phyloP scores from a whole-genome alignment of 2,329 filamentous ascomycete species.

The Juglanconis juglandina region DNA sequence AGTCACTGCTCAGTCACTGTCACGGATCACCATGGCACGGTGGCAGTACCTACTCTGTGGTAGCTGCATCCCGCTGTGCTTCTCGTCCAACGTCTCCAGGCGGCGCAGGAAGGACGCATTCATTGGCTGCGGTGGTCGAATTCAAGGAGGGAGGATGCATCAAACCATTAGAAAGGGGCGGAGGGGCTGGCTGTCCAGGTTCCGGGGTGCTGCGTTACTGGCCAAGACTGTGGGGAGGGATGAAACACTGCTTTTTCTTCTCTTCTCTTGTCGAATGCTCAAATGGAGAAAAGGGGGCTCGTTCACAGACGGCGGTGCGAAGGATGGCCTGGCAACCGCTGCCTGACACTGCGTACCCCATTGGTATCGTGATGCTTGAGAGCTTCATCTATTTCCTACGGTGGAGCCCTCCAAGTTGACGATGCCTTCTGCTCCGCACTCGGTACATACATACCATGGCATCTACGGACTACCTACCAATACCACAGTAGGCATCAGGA shows the following conservation, averaged over 20 bases:
- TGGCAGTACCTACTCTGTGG: too few species aligned
- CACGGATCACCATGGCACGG: too few species aligned
- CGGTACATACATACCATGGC: not conserved
- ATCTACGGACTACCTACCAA: too few species aligned
- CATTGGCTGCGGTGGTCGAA: not conserved
- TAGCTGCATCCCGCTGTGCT: too few species aligned
- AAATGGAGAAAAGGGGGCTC: not conserved
- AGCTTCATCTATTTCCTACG: not conserved
- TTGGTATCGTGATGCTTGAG: not conserved
- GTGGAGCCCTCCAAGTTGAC: not conserved
- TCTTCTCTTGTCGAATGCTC: not conserved
- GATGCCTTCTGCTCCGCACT: not conserved
- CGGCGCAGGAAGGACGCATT: not conserved
- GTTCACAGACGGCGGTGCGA: too few species aligned
- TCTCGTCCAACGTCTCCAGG: too few species aligned
- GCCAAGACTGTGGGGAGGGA: not conserved
- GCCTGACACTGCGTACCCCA: too few species aligned
- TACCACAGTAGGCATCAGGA: too few species aligned
- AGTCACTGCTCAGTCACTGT: too few species aligned
- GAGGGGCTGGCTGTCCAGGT: not conserved
- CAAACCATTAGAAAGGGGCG: not conserved
- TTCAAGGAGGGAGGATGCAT: slow-evolving; percentile 4
- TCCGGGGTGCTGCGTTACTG: not conserved
- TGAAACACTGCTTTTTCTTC: slow-evolving; percentile 5
- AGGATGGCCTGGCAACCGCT: too few species aligned